Base-by-base conservation (phyloP, 257 asterid genomes). In the Salvia miltiorrhiza region DNA sequence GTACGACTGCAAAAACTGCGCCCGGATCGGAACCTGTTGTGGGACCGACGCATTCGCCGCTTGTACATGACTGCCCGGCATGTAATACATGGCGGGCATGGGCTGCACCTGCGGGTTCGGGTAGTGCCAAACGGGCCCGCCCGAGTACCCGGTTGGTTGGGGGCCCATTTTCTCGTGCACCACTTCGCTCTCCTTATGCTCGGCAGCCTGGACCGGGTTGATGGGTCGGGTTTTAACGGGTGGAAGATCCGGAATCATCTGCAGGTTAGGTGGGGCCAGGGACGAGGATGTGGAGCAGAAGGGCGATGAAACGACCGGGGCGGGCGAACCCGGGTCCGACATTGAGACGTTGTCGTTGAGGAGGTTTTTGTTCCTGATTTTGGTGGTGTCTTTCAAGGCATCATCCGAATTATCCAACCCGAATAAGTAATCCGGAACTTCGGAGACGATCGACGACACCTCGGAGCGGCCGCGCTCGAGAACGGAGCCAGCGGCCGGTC, bases 311-410 rank as follows among this genome's bases (percentile, higher is more conserved):
- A 43, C 65, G 10, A 78, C 76, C 11, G 96, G 94, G 33, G 80
- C 86, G 8, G 96, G 98, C n/a, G 98, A 89, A 14, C 94, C 90
- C 39, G 98, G 96, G 65, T 89, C 95, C 20, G 90, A 89, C 54
- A 72, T 59, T 33, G 89, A 82, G 2, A 78, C 60, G 68, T 62
- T 83, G 53, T 87, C 97, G 71, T 79, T 73, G 17, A 59, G 49
- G 2, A 61, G 68, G 74, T 58, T 75, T 44, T 61, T 82, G 45
- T 54, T 75, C 39, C 65, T 79, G 24, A 80, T 19, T 45, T 73
- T 86, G 33, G 69, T 35, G 56, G 61, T 77, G 74, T 9, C 96
- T 79, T 48, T 77, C 23, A 76, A 21, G 3, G 80, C 67, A 59
- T 92, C 96, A 10, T 92, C 96, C 1, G 96, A 73, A 70, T 77